A percentile compares a stretch with the other conserved stretches of the same genome.
Conservation (phyloP, 306 rosid genomes). For the Urtica urens region DNA sequence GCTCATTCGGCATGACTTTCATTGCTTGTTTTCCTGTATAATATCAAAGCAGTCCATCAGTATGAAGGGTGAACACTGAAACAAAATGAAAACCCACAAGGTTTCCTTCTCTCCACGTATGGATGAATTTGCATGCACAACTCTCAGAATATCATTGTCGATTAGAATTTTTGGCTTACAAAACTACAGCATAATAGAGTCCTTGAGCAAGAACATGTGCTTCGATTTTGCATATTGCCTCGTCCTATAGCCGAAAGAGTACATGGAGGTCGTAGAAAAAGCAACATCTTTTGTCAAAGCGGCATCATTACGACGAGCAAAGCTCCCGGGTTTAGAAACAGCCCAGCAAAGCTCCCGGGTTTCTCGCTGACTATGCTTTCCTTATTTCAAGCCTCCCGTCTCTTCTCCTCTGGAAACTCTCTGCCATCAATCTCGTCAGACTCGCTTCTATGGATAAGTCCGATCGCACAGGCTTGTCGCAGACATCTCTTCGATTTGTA, state of each 20-base stretch:
- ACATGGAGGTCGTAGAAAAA: slow-evolving; percentile 56
- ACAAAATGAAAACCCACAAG: too few relatives aligned
- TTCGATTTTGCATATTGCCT: too few relatives aligned
- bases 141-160: too few relatives aligned
- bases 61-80: too few relatives aligned
- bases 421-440: slow-evolving; percentile 63
- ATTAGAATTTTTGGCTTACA: too few relatives aligned
- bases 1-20: too few relatives aligned
- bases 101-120: too few relatives aligned
- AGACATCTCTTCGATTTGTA: slow-evolving; percentile 62
- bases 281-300: slow-evolving; percentile 63
- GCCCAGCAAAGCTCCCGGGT: slow-evolving; percentile 82
- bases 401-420: slow-evolving; percentile 85
- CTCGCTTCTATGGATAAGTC: slow-evolving; percentile 60
- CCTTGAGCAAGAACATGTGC: too few relatives aligned
- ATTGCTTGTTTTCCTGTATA: too few relatives aligned
- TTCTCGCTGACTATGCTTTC: slow-evolving; percentile 83
- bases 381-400: slow-evolving; percentile 65
- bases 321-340: slow-evolving; percentile 72
- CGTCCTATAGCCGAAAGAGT: slow-evolving; percentile 78
- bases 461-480: slow-evolving; percentile 43
- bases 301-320: slow-evolving; percentile 49
- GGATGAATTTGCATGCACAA: too few relatives aligned
- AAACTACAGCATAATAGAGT: too few relatives aligned
- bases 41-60: too few relatives aligned